phyloP scores from a whole-genome alignment of 1,139 yeast genomes.

The Suhomyces chickasaworum region DNA sequence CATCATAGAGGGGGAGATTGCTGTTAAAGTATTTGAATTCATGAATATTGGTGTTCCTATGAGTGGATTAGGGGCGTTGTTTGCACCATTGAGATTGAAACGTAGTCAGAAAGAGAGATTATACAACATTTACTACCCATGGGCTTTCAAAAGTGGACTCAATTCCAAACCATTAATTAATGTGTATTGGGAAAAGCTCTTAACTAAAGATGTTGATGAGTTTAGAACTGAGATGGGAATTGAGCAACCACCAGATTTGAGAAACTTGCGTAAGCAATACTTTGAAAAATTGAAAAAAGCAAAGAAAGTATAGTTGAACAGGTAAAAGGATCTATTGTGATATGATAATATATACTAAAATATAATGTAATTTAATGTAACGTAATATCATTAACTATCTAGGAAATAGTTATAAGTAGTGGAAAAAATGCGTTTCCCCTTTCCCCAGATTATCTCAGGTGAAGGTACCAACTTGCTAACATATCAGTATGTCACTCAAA shows the following conservation, averaged over 20 bases:
- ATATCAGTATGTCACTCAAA: not conserved
- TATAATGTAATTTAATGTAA: not conserved
- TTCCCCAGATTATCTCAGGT: not conserved
- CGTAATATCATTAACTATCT: not conserved
- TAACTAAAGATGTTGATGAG: constrained; percentile 72
- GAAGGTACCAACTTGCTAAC: not conserved
- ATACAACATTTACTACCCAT: constrained; percentile 74
- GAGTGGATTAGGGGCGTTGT: constrained; percentile 89
- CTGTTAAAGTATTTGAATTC: constrained; percentile 89
- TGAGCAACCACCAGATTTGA: constrained; percentile 74
- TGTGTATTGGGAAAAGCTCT: constrained; percentile 89
- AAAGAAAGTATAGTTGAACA: constrained; percentile 17
- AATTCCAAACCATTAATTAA: constrained; percentile 76
- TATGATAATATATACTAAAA: no score
- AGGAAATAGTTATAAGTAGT: not conserved
- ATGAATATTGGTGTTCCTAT: constrained; percentile 93
- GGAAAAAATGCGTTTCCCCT: not conserved
- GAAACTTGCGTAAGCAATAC: constrained; percentile 56
- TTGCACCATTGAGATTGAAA: constrained; percentile 73
- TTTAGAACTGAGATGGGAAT: constrained; percentile 73
- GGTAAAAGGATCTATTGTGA: no score
- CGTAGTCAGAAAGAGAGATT: constrained; percentile 57
- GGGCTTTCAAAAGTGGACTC: constrained; percentile 82
- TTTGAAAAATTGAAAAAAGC: constrained; percentile 34
- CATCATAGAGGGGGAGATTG: constrained; percentile 91